Base-by-base conservation (phyloP, 2,329 filamentous ascomycete genomes). In the Exophiala sp. region DNA sequence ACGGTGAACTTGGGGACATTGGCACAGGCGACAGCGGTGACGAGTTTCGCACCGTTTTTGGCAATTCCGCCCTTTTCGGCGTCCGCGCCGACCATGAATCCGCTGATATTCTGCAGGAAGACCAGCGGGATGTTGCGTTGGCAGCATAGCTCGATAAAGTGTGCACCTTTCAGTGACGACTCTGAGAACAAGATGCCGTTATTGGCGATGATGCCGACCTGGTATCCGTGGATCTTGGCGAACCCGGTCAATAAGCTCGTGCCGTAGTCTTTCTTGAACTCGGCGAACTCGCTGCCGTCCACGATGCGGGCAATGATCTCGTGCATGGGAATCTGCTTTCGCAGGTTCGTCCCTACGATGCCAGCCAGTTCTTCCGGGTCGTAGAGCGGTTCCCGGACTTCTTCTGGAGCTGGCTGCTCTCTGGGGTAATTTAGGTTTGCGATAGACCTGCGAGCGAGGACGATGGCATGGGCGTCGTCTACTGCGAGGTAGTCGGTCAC, bases 1-100 rank as follows among this genome's bases (percentile, higher is more conserved):
- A 98, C 88, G 0, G 93, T 98, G 65, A 97, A 91, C 69, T 98
- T 97, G 59, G 93, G 91, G 35, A 97, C 91, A 59, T 93, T 82
- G 2, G 91, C 90, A 65, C 90, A 96, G 7, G 89, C 88, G 9
- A 97, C 93, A 6, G 91, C 93, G 2, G 89, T 95, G 22, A 97
- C 93, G 14, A 98, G 81, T 72, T 98, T 97, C 4, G 93, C 93
- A 34, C 93, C 93, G 64, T 97, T 94, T 76, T 97, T 97, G 47
- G 93, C 93, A 61, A 98, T 97, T 10, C 93, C 93, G 45, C 91
- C 91, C 47, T 86, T 85, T 71, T 98, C 93, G 0, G 91, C 89
- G 62, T 93, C 88, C 14, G 82, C 80, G 37, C 93, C 93, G 24
- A 98, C 93, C 93, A 98, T 98, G 78, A 98, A 98, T 37, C 93